Conservation (phyloP, 345 rosid genomes). For the Corymbia maculata region DNA sequence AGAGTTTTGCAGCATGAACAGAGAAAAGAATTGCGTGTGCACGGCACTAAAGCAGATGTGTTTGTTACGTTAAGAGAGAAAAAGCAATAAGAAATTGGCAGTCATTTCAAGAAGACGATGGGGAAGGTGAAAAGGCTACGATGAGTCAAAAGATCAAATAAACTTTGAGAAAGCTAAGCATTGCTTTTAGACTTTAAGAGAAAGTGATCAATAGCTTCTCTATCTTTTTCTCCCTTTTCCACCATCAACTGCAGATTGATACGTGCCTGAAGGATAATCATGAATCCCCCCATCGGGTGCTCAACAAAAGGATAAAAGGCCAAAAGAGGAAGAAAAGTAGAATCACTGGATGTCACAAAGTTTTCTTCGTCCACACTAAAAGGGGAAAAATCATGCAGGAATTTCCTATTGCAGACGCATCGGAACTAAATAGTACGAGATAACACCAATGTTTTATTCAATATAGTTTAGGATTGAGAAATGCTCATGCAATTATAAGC, state of each 20-base stretch:
- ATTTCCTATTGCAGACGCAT: accelerated
- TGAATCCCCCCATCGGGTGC: no score
- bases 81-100: background rate
- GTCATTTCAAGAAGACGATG: background rate
- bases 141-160: background rate
- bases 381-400: background rate
- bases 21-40: no score
- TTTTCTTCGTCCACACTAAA: background rate
- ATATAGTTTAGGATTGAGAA: no score
- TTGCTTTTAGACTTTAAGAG: background rate
- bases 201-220: no score
- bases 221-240: no score
- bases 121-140: background rate
- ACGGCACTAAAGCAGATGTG: background rate
- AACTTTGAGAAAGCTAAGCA: accelerated
- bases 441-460: no score
- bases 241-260: no score
- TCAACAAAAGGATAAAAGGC: background rate
- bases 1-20: background rate
- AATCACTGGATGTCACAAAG: background rate
- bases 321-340: background rate
- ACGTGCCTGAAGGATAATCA: no score
- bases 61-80: no score
- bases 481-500: no score
- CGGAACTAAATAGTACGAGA: background rate